Base-by-base conservation (phyloP, 257 asterid species). In the Solanum peruvianum region DNA sequence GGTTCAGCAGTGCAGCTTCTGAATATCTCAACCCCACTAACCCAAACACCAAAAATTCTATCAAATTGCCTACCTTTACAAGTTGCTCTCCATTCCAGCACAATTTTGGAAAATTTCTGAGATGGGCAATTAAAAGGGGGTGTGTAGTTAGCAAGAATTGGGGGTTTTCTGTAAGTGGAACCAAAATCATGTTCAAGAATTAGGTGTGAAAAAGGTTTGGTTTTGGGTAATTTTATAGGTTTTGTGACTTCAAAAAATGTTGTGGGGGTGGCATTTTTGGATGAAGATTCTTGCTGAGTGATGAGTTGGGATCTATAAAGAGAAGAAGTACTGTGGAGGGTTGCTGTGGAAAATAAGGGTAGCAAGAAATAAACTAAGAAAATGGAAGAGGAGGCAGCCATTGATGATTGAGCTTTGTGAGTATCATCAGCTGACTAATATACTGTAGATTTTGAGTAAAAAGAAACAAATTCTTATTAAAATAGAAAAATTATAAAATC, bases 1-100 rank as follows among this genome's bases (percentile, higher is more conserved):
- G 92, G 99, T 88, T 96, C 99, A 23, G 98, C 99, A n/a, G 98
- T 91, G 87, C 98, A 96, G 87, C 98, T 94, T 39, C 99, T 88
- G 13, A 96, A 90, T 23, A 96, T 77, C 93, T 96, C 99, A 58
- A 93, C 98, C 78, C 99, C 99, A 75, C 96, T 91, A 39, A 96
- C 87, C 99, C 99, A 96, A 80, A 96, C 90, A 31, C 98, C 98
- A 84, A 96, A 94, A 49, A 94, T 94, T 11, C 98, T 69, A 78
- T 96, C 98, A 87, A 94, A 94, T 85, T 96, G 98, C 45, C 96
- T 83, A 42, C 99, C 99, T 83, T 91, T 91, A 91, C 93, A 82
- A 1, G 97, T 86, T 2, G 98, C 96, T 11, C 87, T 92, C 98
- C 98, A 96, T 75, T 95, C 97, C 60, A 96, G 88, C 41, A 96